A percentile compares a stretch with the other conserved stretches of the same genome.
These are phyloP conservation scores for Calonectria montana DNA, from an alignment of 2,329 filamentous ascomycete species.

Conservation along the genomic window DNA sequence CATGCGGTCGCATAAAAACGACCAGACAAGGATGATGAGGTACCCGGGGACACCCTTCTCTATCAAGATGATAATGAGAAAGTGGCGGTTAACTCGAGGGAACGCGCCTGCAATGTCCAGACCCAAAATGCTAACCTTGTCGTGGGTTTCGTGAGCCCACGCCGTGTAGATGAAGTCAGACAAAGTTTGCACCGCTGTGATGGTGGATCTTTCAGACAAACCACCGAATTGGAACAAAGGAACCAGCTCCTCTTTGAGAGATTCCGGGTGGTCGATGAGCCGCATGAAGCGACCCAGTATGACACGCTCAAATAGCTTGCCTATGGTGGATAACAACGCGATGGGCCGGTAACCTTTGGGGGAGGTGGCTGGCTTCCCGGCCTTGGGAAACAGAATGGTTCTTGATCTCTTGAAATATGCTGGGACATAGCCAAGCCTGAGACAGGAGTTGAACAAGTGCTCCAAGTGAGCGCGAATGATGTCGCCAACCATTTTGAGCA, in stretches of 20 bases:
- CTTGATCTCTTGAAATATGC: background rate
- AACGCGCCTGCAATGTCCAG: background rate
- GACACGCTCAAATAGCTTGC: background rate
- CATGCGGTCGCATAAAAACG: background rate
- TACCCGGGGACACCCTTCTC: background rate
- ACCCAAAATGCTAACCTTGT: background rate
- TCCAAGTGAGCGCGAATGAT: background rate
- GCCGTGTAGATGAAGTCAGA: background rate
- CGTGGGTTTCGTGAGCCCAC: background rate
- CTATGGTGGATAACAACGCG: background rate
- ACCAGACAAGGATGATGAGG: background rate
- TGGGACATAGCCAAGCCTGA: background rate
- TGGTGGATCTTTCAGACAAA: background rate
- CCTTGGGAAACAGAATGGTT: background rate
- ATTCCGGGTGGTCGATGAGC: background rate
- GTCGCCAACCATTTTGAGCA: background rate
- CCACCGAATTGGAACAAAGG: background rate
- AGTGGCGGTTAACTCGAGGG: background rate
- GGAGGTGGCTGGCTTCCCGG: background rate
- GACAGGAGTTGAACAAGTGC: background rate
- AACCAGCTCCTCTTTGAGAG: background rate
- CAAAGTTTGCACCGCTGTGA: background rate
- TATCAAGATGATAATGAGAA: background rate
- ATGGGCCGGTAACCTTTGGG: background rate
- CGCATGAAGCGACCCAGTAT: background rate